These are phyloP conservation scores for Chaetomidium leptoderma DNA, from an alignment of 495 filamentous ascomycete species.

Conservation along the genomic window DNA sequence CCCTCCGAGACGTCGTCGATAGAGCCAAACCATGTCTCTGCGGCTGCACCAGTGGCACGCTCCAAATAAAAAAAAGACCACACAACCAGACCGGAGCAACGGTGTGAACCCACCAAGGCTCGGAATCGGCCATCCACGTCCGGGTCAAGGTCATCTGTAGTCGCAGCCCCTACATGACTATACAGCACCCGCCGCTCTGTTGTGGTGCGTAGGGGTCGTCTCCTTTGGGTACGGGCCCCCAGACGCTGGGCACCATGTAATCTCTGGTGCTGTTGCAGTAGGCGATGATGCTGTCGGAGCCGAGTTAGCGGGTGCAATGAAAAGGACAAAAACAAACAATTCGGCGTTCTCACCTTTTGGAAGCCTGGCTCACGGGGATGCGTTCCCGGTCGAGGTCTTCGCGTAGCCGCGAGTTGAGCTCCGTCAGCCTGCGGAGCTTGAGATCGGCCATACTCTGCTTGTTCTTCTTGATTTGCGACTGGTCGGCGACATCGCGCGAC, in stretches of 20 bases:
- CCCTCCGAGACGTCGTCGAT: background rate
- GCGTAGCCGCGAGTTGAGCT: slow-evolving; percentile 88
- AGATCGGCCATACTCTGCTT: slow-evolving; percentile 99
- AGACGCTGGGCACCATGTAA: slow-evolving; percentile 97
- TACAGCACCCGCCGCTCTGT: slow-evolving; percentile 84
- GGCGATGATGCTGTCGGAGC: slow-evolving; percentile 69
- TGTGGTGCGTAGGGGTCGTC: slow-evolving; percentile 97
- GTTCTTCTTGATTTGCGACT: slow-evolving; percentile 80
- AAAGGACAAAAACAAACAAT: background rate
- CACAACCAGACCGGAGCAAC: slow-evolving; percentile 1
- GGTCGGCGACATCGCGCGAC: slow-evolving; percentile 56
- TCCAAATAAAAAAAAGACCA: too few relatives aligned
- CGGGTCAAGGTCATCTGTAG: background rate
- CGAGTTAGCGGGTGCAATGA: slow-evolving; percentile 10
- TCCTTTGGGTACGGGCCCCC: slow-evolving; percentile 87
- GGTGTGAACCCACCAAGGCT: background rate
- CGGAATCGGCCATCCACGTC: background rate
- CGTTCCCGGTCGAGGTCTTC: slow-evolving; percentile 93
- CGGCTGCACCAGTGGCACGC: background rate
- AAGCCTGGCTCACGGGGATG: slow-evolving; percentile 90
- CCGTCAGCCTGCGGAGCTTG: slow-evolving; percentile 90
- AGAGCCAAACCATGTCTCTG: background rate
- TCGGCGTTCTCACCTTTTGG: slow-evolving; percentile 65
- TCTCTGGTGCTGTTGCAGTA: slow-evolving; percentile 96
- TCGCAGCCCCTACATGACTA: slow-evolving; percentile 66